phyloP scores from a whole-genome alignment of 192 early-diverging fungal genomes.

The Pecoramyces ruminantium region DNA sequence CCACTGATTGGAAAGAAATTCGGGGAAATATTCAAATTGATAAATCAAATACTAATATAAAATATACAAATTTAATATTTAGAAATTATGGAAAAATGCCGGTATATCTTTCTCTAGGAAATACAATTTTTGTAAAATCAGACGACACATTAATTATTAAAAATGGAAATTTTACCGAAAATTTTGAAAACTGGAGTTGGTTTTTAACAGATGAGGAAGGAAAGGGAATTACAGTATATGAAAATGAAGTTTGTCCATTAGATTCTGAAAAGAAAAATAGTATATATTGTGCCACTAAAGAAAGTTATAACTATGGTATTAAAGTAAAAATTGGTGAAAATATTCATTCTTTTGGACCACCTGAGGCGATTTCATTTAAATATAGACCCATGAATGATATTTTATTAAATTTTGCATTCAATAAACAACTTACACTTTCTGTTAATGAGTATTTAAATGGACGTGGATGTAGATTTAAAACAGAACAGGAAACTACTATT shows the following conservation, averaged over 20 bases:
- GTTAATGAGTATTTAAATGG: background rate
- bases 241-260: background rate
- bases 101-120: background rate
- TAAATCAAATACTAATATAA: background rate
- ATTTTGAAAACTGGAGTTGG: background rate
- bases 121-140: background rate
- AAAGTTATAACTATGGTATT: background rate
- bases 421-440: background rate
- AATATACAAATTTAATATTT: background rate
- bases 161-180: background rate
- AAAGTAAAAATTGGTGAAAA: background rate
- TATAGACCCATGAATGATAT: background rate
- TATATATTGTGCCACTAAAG: background rate
- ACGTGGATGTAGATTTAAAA: background rate
- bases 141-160: background rate
- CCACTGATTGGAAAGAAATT: background rate
- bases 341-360: background rate
- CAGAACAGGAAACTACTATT: background rate
- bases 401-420: background rate
- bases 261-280: background rate
- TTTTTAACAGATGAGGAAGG: background rate
- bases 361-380: background rate
- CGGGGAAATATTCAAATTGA: background rate
- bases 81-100: background rate
- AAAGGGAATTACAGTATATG: background rate